Base-by-base conservation (phyloP, 2,329 filamentous ascomycete species). In the Neoscytalidium dimidiatum region DNA sequence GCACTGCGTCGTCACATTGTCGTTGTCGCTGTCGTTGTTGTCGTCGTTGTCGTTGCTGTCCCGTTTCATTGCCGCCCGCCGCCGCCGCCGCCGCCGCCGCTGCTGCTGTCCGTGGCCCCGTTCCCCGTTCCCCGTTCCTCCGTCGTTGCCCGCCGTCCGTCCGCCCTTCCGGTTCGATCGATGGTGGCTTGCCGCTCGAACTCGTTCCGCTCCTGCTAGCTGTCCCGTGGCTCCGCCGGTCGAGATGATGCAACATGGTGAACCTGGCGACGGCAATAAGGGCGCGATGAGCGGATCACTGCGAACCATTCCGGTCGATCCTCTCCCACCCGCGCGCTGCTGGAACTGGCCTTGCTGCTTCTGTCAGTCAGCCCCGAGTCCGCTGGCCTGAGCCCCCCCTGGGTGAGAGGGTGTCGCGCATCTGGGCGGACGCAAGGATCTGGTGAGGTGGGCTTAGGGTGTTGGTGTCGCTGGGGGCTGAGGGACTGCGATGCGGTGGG, bases 281-380 rank as follows among this genome's bases (percentile, higher is more conserved):
- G 38, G 56, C 56, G 56, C 26, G 26, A 9, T 60, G 28, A 26
- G 28, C 56, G 56, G 38, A 60, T 60, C 53, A 29, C 33, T 43
- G 53, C 53, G 53, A 58, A 58, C 53, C 35, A 58, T 58, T 58
- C 56, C 56, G 56, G 56, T 44, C 38, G 56, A 60, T 60, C 56
- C 56, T 35, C 28, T 60, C 41, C 49, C 49, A 52, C 23, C 48
- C 26, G 48, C 48, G 53, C 29, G 29, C 51, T 28, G 33, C 33
- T 41, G 33, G 35, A 28, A 23, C 13, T 13, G n/a, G 53, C 52
- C 52, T 21, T 56, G 52, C 52, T 56, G 52, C 53, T 58, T 29
- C 53, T 58, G 53, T 58, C n/a, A 35, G 53, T 58, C 53, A 58
- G 52, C 52, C 19, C 52, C 52, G 52, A 56, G 19, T 13, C 33